These are phyloP conservation scores for Alternaria burnsii DNA, from an alignment of 2,329 filamentous ascomycete species.

Conservation along the genomic window DNA sequence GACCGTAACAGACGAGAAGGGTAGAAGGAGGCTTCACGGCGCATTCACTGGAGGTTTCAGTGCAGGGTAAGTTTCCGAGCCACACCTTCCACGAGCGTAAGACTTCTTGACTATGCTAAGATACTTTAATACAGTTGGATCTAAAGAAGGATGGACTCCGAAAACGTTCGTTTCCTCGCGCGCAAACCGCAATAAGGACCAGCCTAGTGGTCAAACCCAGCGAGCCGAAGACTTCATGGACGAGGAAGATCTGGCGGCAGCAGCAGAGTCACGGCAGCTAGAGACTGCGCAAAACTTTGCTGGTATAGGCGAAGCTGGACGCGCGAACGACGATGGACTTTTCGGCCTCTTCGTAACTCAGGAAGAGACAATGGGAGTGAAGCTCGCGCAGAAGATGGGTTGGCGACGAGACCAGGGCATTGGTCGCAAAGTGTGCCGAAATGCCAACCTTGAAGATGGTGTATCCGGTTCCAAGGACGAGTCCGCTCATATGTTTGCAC, in stretches of 20 bases:
- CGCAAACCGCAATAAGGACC: constrained; percentile 75
- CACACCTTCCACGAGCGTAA: constrained; percentile 25
- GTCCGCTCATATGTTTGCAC: constrained; percentile 78
- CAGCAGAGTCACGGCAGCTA: constrained; percentile 77
- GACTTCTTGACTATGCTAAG: constrained; percentile 60
- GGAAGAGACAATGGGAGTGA: constrained; percentile 87
- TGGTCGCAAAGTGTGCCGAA: constrained; percentile 82
- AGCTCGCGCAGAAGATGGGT: constrained; percentile 88
- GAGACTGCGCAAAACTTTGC: constrained; percentile 78
- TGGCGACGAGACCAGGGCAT: constrained; percentile 96
- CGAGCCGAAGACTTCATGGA: constrained; percentile 96
- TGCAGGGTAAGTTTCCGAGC: constrained; percentile 74
- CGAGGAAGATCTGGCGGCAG: constrained; percentile 90
- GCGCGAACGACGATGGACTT: constrained; percentile 62
- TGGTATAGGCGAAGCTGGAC: constrained; percentile 73
- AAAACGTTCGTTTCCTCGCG: constrained; percentile 92
- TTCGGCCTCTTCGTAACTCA: constrained; percentile 75
- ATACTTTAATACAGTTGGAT: constrained; percentile 98
- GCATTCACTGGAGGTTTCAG: constrained; percentile 97
- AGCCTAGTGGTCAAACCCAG: constrained; percentile 62
- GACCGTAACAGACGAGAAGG: constrained; percentile 91
- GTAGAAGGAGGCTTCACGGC: constrained; percentile 89
- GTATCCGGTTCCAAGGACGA: constrained; percentile 51
- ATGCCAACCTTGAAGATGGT: constrained; percentile 71
- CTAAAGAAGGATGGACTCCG: constrained; percentile 97